phyloP scores from a whole-genome alignment of 345 rosid species.

The Salix dunnii region DNA sequence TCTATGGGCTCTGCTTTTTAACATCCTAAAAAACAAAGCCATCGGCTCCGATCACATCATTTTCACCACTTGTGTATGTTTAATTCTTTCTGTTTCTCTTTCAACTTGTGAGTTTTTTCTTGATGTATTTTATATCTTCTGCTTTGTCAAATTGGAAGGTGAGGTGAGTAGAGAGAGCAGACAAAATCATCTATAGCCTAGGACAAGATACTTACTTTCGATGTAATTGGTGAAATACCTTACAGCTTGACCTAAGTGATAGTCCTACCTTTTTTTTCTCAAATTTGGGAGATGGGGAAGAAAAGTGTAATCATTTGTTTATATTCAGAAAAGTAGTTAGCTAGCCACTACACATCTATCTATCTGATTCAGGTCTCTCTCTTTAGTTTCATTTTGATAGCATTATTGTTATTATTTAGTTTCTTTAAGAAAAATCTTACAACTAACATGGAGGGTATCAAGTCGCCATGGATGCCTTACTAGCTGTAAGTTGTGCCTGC shows the following conservation, averaged over 20 bases:
- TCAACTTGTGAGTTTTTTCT: background rate
- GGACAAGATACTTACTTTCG: too few species aligned
- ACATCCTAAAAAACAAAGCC: background rate
- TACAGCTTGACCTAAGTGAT: background rate
- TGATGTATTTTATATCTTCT: background rate
- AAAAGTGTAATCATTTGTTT: slow-evolving; percentile 4
- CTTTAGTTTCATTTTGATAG: too few species aligned
- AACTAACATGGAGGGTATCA: too few species aligned
- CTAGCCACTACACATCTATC: too few species aligned
- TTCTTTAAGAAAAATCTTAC: too few species aligned
- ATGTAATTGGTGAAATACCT: background rate
- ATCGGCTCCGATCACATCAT: background rate
- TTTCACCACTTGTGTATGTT: background rate
- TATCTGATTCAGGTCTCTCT: too few species aligned
- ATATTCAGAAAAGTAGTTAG: slow-evolving; percentile 64
- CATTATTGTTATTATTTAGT: too few species aligned
- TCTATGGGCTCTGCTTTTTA: background rate
- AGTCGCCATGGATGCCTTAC: too few species aligned
- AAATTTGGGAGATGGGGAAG: too few species aligned
- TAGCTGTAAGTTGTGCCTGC: too few species aligned
- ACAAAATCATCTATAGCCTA: background rate
- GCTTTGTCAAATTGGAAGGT: background rate
- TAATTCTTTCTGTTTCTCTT: background rate
- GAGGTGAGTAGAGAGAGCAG: background rate
- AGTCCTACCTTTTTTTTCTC: background rate